Evolutionary conservation across 148 eudicot genomes (phyloP).

Genomic region (Persicaria tinctoria): DNA sequence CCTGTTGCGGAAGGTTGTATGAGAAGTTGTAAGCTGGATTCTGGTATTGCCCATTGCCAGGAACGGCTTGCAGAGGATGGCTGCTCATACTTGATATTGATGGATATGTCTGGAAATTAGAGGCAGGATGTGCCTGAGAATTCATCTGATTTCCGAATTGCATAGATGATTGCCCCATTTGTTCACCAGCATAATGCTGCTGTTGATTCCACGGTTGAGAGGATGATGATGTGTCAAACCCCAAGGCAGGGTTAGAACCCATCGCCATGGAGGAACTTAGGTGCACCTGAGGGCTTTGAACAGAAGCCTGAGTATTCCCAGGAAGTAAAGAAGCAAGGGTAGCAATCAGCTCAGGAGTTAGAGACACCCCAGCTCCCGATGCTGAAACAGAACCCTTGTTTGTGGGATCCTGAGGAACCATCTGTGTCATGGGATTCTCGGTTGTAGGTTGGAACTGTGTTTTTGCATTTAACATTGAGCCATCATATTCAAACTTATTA

Average conservation of each 20-base stretch:
- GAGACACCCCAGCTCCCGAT: conserved; percentile 44
- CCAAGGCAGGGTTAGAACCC: conserved; percentile 18
- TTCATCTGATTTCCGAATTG: conserved; percentile 37
- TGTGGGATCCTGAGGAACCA: conserved; percentile 28
- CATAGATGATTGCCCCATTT: conserved; percentile 33
- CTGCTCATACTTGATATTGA: conserved; percentile 20
- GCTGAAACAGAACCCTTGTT: conserved; percentile 26
- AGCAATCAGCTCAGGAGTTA: conserved; percentile 89
- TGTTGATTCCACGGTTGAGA: conserved; percentile 52
- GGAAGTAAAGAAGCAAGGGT: conserved; percentile 65
- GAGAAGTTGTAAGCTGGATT: conserved; percentile 24
- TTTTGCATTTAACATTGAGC: conserved; percentile 26
- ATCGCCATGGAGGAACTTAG: conserved; percentile 24
- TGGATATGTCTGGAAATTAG: conserved; percentile 32
- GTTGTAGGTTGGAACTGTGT: conserved; percentile 23
- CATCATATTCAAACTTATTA: conserved; percentile 27
- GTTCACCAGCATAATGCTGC: conserved; percentile 29
- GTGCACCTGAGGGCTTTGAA: conserved; percentile 30
- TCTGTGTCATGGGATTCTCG: conserved; percentile 16
- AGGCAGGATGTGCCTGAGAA: conserved; percentile 26
- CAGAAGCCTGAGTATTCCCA: conserved; percentile 35
- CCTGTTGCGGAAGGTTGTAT: conserved; percentile 34
- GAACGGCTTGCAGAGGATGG: conserved; percentile 22
- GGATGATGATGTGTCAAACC: conserved; percentile 17
- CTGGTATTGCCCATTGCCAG: conserved; percentile 37